These are phyloP conservation scores for Hydrangea macrophylla DNA, from an alignment of 148 eudicot species.

Conservation along the genomic window DNA sequence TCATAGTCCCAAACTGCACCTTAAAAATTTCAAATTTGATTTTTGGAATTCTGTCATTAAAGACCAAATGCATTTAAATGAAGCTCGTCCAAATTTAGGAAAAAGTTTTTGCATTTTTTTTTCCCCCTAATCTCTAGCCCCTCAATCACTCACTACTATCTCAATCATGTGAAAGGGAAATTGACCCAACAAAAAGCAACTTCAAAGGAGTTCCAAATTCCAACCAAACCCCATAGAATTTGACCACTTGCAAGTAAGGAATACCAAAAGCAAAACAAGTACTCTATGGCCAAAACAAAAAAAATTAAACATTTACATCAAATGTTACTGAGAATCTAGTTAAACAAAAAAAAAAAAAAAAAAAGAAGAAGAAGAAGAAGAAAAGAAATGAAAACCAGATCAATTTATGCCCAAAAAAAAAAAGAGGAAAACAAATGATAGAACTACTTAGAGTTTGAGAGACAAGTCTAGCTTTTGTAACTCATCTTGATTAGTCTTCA, in stretches of 20 bases:
- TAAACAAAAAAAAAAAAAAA: conserved; percentile 8
- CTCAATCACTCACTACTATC: too few relatives aligned
- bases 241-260: not conserved
- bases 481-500: conserved; percentile 51
- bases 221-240: not conserved
- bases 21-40: too few relatives aligned
- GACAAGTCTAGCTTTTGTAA: conserved; percentile 75
- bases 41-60: too few relatives aligned
- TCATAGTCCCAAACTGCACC: too few relatives aligned
- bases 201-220: not conserved
- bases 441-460: conserved; percentile 49
- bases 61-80: too few relatives aligned
- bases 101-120: too few relatives aligned
- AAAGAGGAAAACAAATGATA: conserved; percentile 3
- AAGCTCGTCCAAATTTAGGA: too few relatives aligned
- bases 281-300: not conserved
- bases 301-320: not conserved
- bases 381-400: not conserved
- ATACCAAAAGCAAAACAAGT: not conserved
- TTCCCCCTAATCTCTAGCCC: too few relatives aligned
- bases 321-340: not conserved
- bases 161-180: too few relatives aligned
- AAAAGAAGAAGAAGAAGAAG: not conserved
- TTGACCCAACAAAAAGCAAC: not conserved
- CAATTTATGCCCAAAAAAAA: not conserved